Base-by-base conservation (phyloP, 2,329 filamentous ascomycete species). In the Trichoderma arundinaceum region DNA sequence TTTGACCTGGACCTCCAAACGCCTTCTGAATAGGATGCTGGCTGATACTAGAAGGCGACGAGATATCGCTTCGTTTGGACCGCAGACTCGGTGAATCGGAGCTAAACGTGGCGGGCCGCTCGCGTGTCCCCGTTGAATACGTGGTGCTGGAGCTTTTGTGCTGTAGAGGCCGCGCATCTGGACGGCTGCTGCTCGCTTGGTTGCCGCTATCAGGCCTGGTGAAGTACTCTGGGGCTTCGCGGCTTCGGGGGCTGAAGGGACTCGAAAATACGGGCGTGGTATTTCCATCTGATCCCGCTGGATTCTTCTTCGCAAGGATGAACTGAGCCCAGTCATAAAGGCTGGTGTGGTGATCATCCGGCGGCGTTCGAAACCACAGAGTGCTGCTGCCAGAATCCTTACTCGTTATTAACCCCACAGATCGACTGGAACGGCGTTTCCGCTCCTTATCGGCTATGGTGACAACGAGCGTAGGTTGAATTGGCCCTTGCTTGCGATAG, bases 371-470 rank as follows among this genome's bases (percentile, higher is more conserved):
- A 68, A 90, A 89, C 77, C 83, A 84, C 2, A 90, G 74, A 0
- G 81, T 82, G 8, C 78, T 80, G 2, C 81, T 77, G 8, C 77
- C 75, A 1, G 80, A 76, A 15, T 87, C 83, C 72, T 84, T 87
- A 65, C 77, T 81, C 9, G 82, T 74, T 17, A 82, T 83, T 22
- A 90, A 77, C 3, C 84, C 85, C 4, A 84, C 83, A 3, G 88
- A 85, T 67, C 87, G 82, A 69, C 87, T 90, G 53, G 88, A 90
- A 67, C 88, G 82, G 57, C 88, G 84, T 71, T 89, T 90, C 64
- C 86, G 83, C 68, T 87, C 79, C 73, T 86, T 88, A 69, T 89
- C 86, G 43, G 82, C 80, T 54, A 90, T 77, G 68, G 79, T 84
- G 43, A 90, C 73, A 52, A 88, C 78, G 12, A 90, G 80, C 6